phyloP scores from a whole-genome alignment of 257 asterid genomes.

The Plantago elongata region DNA sequence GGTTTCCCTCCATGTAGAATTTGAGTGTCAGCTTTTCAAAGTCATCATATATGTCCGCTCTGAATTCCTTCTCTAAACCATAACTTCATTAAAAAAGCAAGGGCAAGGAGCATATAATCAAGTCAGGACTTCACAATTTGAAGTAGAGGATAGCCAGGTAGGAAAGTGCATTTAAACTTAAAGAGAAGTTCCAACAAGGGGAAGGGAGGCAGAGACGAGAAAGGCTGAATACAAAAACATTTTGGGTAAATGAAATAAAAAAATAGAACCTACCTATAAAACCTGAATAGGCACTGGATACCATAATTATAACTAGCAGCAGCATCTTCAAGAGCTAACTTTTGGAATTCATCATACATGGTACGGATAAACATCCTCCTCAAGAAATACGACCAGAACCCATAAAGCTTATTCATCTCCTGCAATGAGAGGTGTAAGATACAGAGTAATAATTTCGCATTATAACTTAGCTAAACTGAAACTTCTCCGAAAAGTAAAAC shows the following conservation, averaged over 20 bases:
- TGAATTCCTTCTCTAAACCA: slow-evolving; percentile 83
- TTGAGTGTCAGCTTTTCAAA: slow-evolving; percentile 71
- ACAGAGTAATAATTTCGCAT: too few species aligned
- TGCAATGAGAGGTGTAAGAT: slow-evolving; percentile 31
- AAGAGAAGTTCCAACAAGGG: slow-evolving; percentile 10
- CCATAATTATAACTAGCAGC: slow-evolving; percentile 80
- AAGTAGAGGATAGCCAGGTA: background rate
- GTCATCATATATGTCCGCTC: slow-evolving; percentile 66
- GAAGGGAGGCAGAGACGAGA: background rate
- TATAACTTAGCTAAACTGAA: too few species aligned
- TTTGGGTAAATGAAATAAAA: background rate
- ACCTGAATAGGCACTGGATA: slow-evolving; percentile 83
- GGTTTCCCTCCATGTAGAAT: slow-evolving; percentile 62
- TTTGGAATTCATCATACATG: slow-evolving; percentile 83
- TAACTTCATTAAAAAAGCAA: slow-evolving; percentile 43
- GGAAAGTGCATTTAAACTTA: slow-evolving; percentile 1
- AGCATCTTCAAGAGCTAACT: slow-evolving; percentile 86
- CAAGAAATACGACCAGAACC: slow-evolving; percentile 86
- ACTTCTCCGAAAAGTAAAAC: too few species aligned
- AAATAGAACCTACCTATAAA: slow-evolving; percentile 56
- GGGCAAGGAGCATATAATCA: background rate
- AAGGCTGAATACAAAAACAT: background rate
- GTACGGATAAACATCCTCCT: slow-evolving; percentile 65
- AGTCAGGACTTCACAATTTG: background rate
- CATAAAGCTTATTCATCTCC: slow-evolving; percentile 93